phyloP scores from a whole-genome alignment of 2,329 filamentous ascomycete species.

The Botryotinia calthae region DNA sequence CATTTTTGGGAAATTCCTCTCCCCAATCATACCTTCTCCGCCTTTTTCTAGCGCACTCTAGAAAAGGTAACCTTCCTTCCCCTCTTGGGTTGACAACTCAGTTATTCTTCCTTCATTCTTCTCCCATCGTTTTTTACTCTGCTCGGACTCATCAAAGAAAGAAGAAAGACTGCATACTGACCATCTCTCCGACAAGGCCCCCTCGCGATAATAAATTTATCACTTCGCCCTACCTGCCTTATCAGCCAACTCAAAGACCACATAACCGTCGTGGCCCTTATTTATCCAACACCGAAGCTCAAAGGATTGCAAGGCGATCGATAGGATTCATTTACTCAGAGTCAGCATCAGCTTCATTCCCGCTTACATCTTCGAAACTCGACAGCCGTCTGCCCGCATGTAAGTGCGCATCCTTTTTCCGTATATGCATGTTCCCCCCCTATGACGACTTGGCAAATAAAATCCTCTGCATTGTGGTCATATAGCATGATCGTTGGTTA shows the following conservation, averaged over 20 bases:
- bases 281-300: constrained; percentile 1
- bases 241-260: constrained; percentile 10
- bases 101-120: neutral
- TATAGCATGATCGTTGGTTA: constrained; percentile 8
- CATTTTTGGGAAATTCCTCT: constrained; percentile 3
- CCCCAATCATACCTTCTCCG: constrained; percentile 19
- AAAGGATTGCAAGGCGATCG: neutral
- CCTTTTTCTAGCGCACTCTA: constrained; percentile 25
- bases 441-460: constrained; percentile 6
- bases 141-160: constrained; percentile 6
- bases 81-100: constrained; percentile 21
- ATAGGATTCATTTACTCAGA: neutral
- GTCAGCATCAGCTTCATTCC: neutral
- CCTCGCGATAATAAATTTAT: constrained; percentile 16
- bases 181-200: constrained; percentile 10
- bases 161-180: constrained; percentile 2
- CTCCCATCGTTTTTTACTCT: neutral
- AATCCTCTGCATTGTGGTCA: constrained; percentile 1
- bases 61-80: constrained; percentile 23
- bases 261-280: constrained; percentile 4
- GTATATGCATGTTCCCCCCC: constrained; percentile 14
- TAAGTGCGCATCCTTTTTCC: constrained; percentile 28
- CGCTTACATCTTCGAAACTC: constrained; percentile 14
- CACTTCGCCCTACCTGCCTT: constrained; percentile 11
- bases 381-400: constrained; percentile 24